Conservation (phyloP, 768 basidiomycete species). For the Coprinellus aureogranulatus region DNA sequence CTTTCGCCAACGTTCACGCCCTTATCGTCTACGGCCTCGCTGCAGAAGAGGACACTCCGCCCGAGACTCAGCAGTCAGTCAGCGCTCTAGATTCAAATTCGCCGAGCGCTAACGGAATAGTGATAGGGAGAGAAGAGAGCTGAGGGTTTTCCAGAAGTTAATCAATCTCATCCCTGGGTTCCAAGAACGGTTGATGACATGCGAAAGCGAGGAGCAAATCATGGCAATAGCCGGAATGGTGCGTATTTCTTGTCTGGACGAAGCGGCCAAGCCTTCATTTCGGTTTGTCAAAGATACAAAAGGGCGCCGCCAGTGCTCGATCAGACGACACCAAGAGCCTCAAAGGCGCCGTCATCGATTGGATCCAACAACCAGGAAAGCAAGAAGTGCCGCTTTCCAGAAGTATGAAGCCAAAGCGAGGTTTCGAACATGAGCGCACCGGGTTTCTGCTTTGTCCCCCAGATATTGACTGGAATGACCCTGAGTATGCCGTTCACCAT, state of each 20-base stretch:
- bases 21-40: not conserved
- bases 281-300: not conserved
- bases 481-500: not conserved
- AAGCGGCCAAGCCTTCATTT: not conserved
- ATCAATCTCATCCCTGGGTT: too few species aligned
- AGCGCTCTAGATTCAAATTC: not conserved
- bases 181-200: too few species aligned
- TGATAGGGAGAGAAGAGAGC: not conserved
- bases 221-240: not conserved
- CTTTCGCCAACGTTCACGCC: not conserved
- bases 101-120: not conserved
- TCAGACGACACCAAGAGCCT: not conserved
- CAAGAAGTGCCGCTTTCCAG: not conserved
- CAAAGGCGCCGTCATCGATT: not conserved
- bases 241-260: not conserved
- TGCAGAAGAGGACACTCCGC: not conserved
- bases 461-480: not conserved
- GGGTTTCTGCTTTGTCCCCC: not conserved
- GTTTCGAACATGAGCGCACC: not conserved
- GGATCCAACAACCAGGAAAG: not conserved
- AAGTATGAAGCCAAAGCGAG: not conserved
- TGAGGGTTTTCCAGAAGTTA: not conserved
- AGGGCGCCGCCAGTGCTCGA: not conserved
- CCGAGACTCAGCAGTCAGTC: not conserved
- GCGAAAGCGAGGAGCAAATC: too few species aligned